Conservation (phyloP, 2,329 filamentous ascomycete genomes). For the Arthrobotrys entomopaga region DNA sequence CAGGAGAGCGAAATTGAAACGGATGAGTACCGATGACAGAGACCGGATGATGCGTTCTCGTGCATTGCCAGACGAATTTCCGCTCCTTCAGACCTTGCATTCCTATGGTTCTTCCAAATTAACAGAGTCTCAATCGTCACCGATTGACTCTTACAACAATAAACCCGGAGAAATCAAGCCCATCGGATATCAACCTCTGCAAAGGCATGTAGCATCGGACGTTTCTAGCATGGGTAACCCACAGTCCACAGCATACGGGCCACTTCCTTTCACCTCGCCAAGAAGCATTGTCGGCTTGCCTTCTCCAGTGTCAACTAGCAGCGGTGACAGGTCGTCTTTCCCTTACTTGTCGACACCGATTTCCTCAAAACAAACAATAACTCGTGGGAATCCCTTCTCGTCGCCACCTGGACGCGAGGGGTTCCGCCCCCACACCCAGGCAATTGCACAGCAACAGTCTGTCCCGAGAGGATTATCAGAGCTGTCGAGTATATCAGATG, state of each 20-base stretch:
- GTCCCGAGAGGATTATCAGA: slow-evolving; percentile 57
- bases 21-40: slow-evolving; percentile 75
- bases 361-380: slow-evolving; percentile 53
- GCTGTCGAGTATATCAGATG: slow-evolving; percentile 56
- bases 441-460: slow-evolving; percentile 57
- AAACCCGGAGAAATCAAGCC: slow-evolving; percentile 57
- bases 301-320: slow-evolving; percentile 58
- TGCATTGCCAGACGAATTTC: slow-evolving; percentile 76
- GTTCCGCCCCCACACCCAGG: slow-evolving; percentile 52
- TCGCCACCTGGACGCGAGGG: slow-evolving; percentile 56
- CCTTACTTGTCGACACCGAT: slow-evolving; percentile 57
- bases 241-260: slow-evolving; percentile 55
- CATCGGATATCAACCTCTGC: slow-evolving; percentile 55
- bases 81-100: slow-evolving; percentile 75
- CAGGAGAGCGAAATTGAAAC: slow-evolving; percentile 77
- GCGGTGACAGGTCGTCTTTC: slow-evolving; percentile 56
- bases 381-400: slow-evolving; percentile 59
- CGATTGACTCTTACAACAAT: slow-evolving; percentile 57
- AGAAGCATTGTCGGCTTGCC: slow-evolving; percentile 57
- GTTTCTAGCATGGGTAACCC: slow-evolving; percentile 55
- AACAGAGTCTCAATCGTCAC: slow-evolving; percentile 58
- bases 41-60: slow-evolving; percentile 78
- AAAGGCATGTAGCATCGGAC: slow-evolving; percentile 54
- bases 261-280: slow-evolving; percentile 57
- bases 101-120: slow-evolving; percentile 58